phyloP scores from a whole-genome alignment of 257 asterid genomes.

The Ehretia macrophylla region DNA sequence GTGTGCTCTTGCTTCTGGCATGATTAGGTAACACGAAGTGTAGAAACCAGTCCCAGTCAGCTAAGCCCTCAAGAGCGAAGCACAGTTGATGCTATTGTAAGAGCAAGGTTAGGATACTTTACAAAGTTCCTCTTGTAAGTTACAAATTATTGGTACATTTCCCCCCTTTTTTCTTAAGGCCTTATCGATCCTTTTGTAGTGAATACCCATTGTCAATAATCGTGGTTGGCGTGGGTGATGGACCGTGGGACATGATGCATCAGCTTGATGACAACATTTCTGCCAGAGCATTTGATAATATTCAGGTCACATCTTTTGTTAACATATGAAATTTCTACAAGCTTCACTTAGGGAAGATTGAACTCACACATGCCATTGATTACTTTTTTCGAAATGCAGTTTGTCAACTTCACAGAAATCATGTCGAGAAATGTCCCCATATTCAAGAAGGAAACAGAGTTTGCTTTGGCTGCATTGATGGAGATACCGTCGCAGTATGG shows the following conservation, averaged over 20 bases:
- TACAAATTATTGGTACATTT: background rate
- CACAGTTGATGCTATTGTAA: constrained; percentile 79
- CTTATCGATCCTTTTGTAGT: constrained; percentile 30
- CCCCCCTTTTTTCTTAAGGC: constrained; percentile 2
- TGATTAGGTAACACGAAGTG: constrained; percentile 69
- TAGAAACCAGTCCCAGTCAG: constrained; percentile 53
- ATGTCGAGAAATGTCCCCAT: constrained; percentile 59
- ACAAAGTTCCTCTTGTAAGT: background rate
- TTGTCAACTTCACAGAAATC: constrained; percentile 84
- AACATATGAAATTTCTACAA: constrained; percentile 5
- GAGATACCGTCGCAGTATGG: constrained; percentile 90
- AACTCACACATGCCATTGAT: background rate
- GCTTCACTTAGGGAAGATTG: background rate
- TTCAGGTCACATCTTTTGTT: constrained; percentile 39
- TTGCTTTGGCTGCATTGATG: constrained; percentile 92
- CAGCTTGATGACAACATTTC: constrained; percentile 80
- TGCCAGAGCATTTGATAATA: constrained; percentile 71
- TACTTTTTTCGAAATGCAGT: constrained; percentile 30
- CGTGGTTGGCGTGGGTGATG: constrained; percentile 83
- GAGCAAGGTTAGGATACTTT: constrained; percentile 55
- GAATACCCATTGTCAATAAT: constrained; percentile 71
- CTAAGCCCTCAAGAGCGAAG: constrained; percentile 75
- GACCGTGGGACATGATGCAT: constrained; percentile 90
- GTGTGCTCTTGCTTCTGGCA: background rate
- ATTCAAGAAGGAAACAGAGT: constrained; percentile 73